Conservation (phyloP, 2,329 filamentous ascomycete genomes). For the Knufia petricola region DNA sequence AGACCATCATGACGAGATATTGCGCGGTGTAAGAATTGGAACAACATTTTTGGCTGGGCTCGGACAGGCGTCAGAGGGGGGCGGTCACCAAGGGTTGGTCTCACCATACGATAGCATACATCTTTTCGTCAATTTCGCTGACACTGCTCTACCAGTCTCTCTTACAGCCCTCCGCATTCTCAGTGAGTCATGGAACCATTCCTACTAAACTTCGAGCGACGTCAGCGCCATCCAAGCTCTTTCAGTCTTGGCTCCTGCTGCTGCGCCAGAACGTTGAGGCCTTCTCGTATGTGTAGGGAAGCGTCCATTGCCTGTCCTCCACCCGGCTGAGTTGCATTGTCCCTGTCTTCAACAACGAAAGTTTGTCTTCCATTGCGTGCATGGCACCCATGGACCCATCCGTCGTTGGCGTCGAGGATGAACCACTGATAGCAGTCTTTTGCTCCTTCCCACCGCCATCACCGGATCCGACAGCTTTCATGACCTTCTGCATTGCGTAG, state of each 20-base stretch:
- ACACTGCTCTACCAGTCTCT: conserved; percentile 4
- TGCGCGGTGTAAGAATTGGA: no score
- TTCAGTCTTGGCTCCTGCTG: not conserved
- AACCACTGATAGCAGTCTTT: not conserved
- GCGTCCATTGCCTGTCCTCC: no score
- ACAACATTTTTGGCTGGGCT: no score
- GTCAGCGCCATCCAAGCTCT: no score
- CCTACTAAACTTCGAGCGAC: not conserved
- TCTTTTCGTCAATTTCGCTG: not conserved
- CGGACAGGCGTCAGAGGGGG: not conserved
- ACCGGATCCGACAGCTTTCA: not conserved
- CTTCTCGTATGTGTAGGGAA: no score
- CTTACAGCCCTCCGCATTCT: not conserved
- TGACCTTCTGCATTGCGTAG: not conserved
- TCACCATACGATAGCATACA: not conserved
- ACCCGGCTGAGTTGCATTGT: no score
- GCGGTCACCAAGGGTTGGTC: not conserved
- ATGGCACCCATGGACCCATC: no score
- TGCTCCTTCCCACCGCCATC: not conserved
- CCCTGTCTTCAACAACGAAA: no score
- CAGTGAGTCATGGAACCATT: not conserved
- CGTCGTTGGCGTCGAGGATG: no score
- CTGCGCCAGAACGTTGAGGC: no score
- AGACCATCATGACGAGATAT: no score
- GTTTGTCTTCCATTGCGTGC: no score